Evolutionary conservation across 768 basidiomycete species (phyloP), one percentile per base, ranked within the genome.

Genomic region (Cyclocybe aegerita): DNA sequence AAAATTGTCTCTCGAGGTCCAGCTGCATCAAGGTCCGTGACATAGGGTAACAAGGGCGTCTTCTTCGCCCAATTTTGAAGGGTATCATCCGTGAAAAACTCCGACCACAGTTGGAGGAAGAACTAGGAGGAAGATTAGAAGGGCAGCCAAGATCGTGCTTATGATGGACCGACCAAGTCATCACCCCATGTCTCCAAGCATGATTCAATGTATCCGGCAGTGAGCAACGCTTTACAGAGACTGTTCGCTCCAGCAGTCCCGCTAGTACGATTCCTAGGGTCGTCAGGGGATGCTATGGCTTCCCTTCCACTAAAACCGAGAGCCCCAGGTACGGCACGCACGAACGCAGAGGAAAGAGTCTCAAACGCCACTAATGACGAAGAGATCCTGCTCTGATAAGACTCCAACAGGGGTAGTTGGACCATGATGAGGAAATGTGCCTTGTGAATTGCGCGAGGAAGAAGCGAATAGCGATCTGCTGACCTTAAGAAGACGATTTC

Each of bases 351-450:
- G 1, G 93, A 92, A 4, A 97, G 74, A 1, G 86, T 88, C 67
- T 98, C 97, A 58, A 98, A 98, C 0, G 95, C 96, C 60, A 98
- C 93, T 17, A 98, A 71, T 7, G 94, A 93, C 7, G 87, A 81
- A 1, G 82, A 76, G 65, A 99, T 85, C 14, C 95, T 85, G 7
- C 73, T 68, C 53, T 83, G 79, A 65, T 97, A 99, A 4, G 78
- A 71, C 50, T 88, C 81, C 9, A 99, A 70, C 9, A 97, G 63
- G 0, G 95, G 93, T 1, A 98, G 71, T 68, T 99, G 97, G 11
- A 96, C 81, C 7, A 79, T 75, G 37, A 87, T 76, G 49, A 99
- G 79, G 73, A 98, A 99, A 35, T 85, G 85, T 0, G 85, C 84
- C 34, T 88, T 86, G 50, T 97, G 89, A 8, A 73, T 62, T 49